Conservation (phyloP, 352 stramenopile genomes). For the Globisporangium cylindrosporum region DNA sequence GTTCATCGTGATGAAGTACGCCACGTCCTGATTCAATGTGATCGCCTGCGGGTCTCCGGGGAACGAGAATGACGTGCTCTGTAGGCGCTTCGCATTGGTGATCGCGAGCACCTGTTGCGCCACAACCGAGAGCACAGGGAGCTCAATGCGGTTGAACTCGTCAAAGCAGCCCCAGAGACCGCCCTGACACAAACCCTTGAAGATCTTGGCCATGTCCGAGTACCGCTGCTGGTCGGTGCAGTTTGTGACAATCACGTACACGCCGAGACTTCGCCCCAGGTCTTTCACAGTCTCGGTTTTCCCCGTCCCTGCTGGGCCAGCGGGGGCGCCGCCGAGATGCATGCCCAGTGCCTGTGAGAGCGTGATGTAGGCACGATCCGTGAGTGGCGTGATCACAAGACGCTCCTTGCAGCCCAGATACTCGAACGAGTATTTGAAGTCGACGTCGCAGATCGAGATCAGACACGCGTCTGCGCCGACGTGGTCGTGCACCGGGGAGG, state of each 20-base stretch:
- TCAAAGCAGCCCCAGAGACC: conserved; percentile 92
- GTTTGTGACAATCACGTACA: conserved; percentile 93
- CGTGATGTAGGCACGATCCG: conserved; percentile 90
- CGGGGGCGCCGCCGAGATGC: conserved; percentile 84
- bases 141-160: conserved; percentile 92
- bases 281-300: conserved; percentile 93
- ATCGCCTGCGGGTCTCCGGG: conserved; percentile 63
- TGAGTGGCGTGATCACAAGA: conserved; percentile 89
- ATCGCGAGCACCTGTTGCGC: conserved; percentile 91
- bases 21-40: conserved; percentile 50
- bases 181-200: conserved; percentile 90
- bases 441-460: conserved; percentile 92
- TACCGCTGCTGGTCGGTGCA: conserved; percentile 90
- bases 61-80: conserved; percentile 56
- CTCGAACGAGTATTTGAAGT: conserved; percentile 93
- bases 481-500: conserved; percentile 70
- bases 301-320: conserved; percentile 85
- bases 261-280: conserved; percentile 85
- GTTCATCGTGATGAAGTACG: conserved; percentile 95
- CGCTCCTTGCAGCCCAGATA: conserved; percentile 92
- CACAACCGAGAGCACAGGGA: conserved; percentile 91
- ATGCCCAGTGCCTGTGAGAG: conserved; percentile 88
- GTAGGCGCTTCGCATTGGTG: conserved; percentile 64
- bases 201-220: conserved; percentile 93
- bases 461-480: conserved; percentile 89